phyloP scores from a whole-genome alignment of 148 eudicot species.

The Heliosperma pusillum region DNA sequence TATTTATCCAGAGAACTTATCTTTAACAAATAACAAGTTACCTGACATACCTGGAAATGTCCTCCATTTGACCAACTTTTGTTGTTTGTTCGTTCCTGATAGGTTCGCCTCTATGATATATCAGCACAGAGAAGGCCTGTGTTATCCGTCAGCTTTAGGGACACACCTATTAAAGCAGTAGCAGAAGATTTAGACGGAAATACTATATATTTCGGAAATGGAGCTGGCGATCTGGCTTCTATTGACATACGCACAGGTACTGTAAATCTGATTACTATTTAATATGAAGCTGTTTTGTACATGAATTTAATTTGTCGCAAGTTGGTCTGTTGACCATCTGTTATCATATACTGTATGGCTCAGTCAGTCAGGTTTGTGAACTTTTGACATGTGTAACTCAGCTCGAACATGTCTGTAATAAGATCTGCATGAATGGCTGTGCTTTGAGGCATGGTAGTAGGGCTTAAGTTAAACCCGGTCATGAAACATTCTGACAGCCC shows the following conservation, averaged over 20 bases:
- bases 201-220: conserved; percentile 76
- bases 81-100: conserved; percentile 19
- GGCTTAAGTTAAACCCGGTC: not conserved
- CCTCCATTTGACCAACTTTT: not conserved
- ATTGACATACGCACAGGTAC: conserved; percentile 93
- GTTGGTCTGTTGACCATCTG: not conserved
- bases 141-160: conserved; percentile 68
- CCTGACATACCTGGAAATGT: not conserved
- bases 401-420: not conserved
- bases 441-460: not conserved
- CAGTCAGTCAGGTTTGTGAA: not conserved
- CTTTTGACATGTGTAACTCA: not conserved
- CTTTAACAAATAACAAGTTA: not conserved
- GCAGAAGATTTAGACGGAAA: conserved; percentile 82
- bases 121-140: conserved; percentile 94
- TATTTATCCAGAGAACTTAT: not conserved
- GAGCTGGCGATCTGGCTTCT: conserved; percentile 92
- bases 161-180: conserved; percentile 76
- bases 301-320: not conserved
- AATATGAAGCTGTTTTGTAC: not conserved
- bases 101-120: conserved; percentile 92
- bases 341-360: not conserved
- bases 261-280: not conserved
- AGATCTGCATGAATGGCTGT: not conserved
- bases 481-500: not conserved